Conservation (phyloP, 148 eudicot genomes). For the Silene conica region DNA sequence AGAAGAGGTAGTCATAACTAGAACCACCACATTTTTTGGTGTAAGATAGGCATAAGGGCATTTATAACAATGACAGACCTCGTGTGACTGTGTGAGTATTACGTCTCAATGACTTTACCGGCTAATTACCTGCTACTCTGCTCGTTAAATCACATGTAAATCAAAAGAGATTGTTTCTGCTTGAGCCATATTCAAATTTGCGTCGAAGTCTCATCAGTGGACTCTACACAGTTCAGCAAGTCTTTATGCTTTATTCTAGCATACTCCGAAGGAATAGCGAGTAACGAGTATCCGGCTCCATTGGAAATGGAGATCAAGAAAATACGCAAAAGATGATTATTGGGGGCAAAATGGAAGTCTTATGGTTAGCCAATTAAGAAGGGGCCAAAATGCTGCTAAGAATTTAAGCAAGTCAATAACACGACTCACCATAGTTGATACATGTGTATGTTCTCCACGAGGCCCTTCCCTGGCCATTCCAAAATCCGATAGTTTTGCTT, state of each 20-base stretch:
- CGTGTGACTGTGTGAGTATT: neutral
- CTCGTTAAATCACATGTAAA: neutral
- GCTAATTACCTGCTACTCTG: neutral
- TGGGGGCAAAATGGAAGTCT: too few relatives aligned
- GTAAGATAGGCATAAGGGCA: too few relatives aligned
- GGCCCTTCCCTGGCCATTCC: slow-evolving; percentile 91
- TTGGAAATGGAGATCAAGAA: too few relatives aligned
- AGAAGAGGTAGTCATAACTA: neutral
- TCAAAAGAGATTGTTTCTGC: neutral
- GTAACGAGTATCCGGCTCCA: too few relatives aligned
- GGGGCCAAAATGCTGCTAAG: neutral
- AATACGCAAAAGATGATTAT: too few relatives aligned
- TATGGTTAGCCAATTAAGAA: neutral
- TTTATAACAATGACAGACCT: neutral
- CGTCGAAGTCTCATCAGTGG: too few relatives aligned
- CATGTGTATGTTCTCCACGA: slow-evolving; percentile 52
- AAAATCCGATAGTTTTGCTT: slow-evolving; percentile 77
- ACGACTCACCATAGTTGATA: slow-evolving; percentile 70
- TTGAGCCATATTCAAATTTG: too few relatives aligned
- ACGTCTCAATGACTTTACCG: neutral
- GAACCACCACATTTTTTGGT: neutral
- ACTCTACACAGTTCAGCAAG: too few relatives aligned
- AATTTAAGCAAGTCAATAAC: neutral
- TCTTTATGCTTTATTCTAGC: too few relatives aligned
- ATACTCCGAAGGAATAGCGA: too few relatives aligned